Evolutionary conservation across 2,329 filamentous ascomycete species (phyloP), one percentile per base, ranked within the genome.

Genomic region (Triangularia verruculosa): DNA sequence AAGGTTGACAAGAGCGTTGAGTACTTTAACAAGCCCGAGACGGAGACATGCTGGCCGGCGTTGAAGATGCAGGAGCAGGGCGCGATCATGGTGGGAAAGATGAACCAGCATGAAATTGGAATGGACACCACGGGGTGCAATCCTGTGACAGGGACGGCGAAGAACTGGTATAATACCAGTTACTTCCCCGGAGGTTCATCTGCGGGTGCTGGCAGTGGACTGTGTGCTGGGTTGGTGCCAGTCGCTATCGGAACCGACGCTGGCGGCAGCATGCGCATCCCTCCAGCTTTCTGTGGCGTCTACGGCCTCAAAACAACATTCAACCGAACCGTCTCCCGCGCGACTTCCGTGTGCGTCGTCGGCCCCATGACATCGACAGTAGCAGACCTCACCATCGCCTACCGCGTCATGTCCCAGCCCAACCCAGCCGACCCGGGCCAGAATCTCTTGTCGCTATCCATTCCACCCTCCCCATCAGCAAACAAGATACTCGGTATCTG

Each of bases 161-260:
- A 85, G 17, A 95, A 96, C 75, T 92, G 91, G 68, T 85, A 91
- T 75, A 93, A 94, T 76, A 79, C 82, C 17, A 75, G 81, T 2
- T 95, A 93, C 79, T 96, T 93, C 73, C 87, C 89, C 4, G 92
- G 92, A 56, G 92, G 92, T 27, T 93, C 90, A 0, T 93, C 91
- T 0, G 91, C 90, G 2, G 92, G 92, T 2, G 89, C 85, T 2
- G 90, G 83, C 0, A 94, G 92, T 60, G 84, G 87, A 12, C 81
- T 93, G 25, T 83, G 83, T 20, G 83, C 86, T 7, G 91, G 91
- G 1, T 77, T 95, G 24, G 82, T 93, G 2, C 91, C 91, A n/a
- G 86, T 92, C 66, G 84, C 86, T 1, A 79, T 93, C 25, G 92
- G 90, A 39, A 89, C 88, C 5, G 91, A 94, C 70, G 89, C 90